Evolutionary conservation across 371 early-diverging fungal genomes (phyloP), one percentile per base, ranked within the genome.

Genomic region (Mucor racemosus): DNA sequence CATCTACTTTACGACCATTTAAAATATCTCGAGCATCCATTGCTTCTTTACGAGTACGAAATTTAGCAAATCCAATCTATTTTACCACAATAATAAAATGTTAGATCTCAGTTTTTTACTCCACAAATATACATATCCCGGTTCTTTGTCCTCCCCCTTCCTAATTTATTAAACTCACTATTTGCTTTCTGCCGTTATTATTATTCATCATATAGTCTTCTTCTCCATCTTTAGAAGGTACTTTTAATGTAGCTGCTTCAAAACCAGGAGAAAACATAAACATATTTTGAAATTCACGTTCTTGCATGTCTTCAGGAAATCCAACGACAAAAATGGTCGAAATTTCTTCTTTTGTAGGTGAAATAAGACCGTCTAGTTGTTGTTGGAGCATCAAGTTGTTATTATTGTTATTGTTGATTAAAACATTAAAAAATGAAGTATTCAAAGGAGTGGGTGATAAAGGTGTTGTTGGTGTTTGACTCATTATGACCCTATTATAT

Each of bases 321-420:
- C 97, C 97, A 38, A 95, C 95, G 5, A 97, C 96, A 82, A 96
- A 97, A 65, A 97, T 95, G 48, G 97, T 96, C 21, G 94, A 92
- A 58, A 97, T 84, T 62, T 87, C 87, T 66, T 87, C 87, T 60
- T 65, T 73, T 61, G 58, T 63, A 46, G 58, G 58, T 44, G 68
- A 60, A 46, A 66, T 61, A 50, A 69, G 65, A 9, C 60, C 60
- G 42, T 62, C 48, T 21, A 42, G 60, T n/a, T 31, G 48, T 41
- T 35, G 31, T n/a, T 35, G 38, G 17, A 41, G 54, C 13, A 50
- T 11, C 7, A 50, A 50, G 53, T 39, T 67, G 35, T 44, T 53
- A 9, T 33, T 63, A 21, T 33, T 40, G 15, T 35, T 60, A 42
- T 33, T 55, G 9, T 55, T 56, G 42, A 56, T 46, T 39, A 56